Base-by-base conservation (phyloP, 192 early-diverging fungal genomes). In the Backusella luteola region DNA sequence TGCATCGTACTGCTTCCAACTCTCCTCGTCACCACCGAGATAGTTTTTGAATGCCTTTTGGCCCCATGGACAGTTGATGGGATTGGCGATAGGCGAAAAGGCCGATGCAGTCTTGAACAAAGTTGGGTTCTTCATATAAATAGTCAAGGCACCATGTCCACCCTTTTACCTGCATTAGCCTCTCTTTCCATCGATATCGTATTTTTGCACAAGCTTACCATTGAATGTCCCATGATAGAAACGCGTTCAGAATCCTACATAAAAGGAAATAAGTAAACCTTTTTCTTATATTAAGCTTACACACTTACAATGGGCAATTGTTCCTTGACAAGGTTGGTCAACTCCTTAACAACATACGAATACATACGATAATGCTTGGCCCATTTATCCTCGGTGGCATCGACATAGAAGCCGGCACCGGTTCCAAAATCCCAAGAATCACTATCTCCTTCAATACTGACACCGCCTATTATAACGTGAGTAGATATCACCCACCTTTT, bases 101-200 rank as follows among this genome's bases (percentile, higher is more conserved):
- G 91, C 95, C 0, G 94, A 94, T 34, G 90, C 89, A 46, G 87
- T 80, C 77, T 88, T 88, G 86, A 90, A 97, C 42, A 84, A 72
- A n/a, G 79, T 84, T 6, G 89, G 88, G 73, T 94, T 94, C 81
- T 91, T 92, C 66, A 97, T 76, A 9, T 89, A 91, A 34, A 90
- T 85, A 12, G 92, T 81, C 29, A 97, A 85, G 14, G 96, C 96
- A 67, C 96, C 96, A 80, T 97, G 96, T 26, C 96, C 96, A 34
- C 96, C 96, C 89, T 87, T 77, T 11, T 34, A 1, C 7, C 9
- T 15, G 34, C 49, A 63, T 44, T 11, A 59, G 34, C 26, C 3
- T 34, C n/a, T 63, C 29, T 9, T 29, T 63, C 26, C 9, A 59
- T 59, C 2, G 2, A 21, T 63, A 63, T 32, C 2, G 29, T 29